Conservation (phyloP, 805 yeast species). For the Saturnispora bothae region DNA sequence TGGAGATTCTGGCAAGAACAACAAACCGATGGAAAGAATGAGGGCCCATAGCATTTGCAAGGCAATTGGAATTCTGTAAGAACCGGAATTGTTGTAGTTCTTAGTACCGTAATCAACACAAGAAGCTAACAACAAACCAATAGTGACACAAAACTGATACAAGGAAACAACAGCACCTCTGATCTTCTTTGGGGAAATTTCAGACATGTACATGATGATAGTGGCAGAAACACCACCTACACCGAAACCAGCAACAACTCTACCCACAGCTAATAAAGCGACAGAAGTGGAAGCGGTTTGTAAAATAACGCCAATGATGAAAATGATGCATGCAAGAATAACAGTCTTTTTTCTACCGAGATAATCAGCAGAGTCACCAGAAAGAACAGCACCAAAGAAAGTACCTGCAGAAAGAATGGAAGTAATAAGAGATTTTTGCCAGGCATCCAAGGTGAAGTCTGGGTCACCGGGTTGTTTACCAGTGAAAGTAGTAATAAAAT, state of each 20-base stretch:
- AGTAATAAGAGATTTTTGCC: conserved; percentile 39
- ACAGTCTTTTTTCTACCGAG: conserved; percentile 40
- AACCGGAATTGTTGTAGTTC: conserved; percentile 38
- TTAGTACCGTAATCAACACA: conserved; percentile 61
- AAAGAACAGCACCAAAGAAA: conserved; percentile 51
- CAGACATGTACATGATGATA: conserved; percentile 69
- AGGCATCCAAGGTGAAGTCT: conserved; percentile 17
- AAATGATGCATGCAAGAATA: conserved; percentile 32
- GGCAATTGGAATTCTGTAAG: conserved; percentile 67
- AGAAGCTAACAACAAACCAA: conserved; percentile 62
- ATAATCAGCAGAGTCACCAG: conserved; percentile 39
- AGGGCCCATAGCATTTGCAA: conserved; percentile 60
- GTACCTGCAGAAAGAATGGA: conserved; percentile 67
- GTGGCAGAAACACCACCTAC: conserved; percentile 70
- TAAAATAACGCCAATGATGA: conserved; percentile 36
- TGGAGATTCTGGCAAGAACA: conserved; percentile 66
- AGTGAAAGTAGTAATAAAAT: conserved; percentile 24
- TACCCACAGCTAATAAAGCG: conserved; percentile 47
- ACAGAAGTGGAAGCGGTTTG: conserved; percentile 38
- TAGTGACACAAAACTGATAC: conserved; percentile 53
- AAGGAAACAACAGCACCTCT: conserved; percentile 69
- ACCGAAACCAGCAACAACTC: conserved; percentile 62
- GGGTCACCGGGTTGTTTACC: conserved; percentile 13
- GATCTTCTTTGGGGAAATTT: conserved; percentile 65
- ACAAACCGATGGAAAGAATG: conserved; percentile 46